Percentiles rank a stretch among this genome's conserved stretches.
These are phyloP conservation scores for Fusarium sp. DNA, from an alignment of 2,329 filamentous ascomycete genomes.

Conservation along the genomic window DNA sequence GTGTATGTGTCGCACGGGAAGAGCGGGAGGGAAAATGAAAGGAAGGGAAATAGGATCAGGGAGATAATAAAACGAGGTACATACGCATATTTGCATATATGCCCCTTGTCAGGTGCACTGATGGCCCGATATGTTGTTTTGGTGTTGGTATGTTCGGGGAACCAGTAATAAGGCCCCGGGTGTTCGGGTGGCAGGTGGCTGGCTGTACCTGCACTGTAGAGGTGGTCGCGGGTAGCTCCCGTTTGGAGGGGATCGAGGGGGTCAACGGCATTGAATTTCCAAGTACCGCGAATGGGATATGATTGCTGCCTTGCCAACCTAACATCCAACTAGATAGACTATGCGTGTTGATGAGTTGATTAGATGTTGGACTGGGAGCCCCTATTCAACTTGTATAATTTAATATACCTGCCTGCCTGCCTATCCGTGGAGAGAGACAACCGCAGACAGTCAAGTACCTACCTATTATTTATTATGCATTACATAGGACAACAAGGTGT, in stretches of 20 bases:
- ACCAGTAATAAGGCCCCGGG: neutral
- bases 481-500: neutral
- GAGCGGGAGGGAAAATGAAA: neutral
- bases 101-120: conserved; percentile 12
- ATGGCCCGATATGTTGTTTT: neutral
- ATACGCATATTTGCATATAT: conserved; percentile 15
- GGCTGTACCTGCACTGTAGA: no score
- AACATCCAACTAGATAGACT: no score
- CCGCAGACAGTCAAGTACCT: no score
- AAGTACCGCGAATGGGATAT: no score
- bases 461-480: neutral
- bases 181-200: no score
- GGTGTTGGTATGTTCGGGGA: conserved; percentile 5
- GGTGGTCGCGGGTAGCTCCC: conserved; percentile 6
- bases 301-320: no score
- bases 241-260: neutral
- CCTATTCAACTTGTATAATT: neutral
- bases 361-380: neutral
- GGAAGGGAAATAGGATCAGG: neutral
- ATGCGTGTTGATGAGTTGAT: no score
- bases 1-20: conserved; percentile 15
- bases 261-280: neutral
- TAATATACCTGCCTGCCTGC: no score
- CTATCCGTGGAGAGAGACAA: no score
- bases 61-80: conserved; percentile 8